Percentiles rank a stretch among this genome's conserved stretches.
Conservation (phyloP, 768 basidiomycete species). For the Termitomyces sp. region DNA sequence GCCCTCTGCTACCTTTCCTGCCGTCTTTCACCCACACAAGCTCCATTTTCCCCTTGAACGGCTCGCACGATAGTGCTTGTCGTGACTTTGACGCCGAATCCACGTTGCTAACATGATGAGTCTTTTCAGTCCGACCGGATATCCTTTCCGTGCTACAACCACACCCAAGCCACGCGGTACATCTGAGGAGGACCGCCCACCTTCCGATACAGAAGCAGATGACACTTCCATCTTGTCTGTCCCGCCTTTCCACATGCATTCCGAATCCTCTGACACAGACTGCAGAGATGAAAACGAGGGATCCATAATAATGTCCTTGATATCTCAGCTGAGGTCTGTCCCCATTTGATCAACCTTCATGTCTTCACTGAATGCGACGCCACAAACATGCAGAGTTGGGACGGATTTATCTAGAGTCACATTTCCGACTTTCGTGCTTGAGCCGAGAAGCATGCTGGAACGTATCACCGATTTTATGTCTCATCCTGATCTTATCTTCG, state of each 20-base stretch:
- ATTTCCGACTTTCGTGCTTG: constrained; percentile 91
- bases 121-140: constrained; percentile 66
- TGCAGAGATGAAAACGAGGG: constrained; percentile 89
- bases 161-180: constrained; percentile 59
- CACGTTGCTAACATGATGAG: constrained; percentile 57
- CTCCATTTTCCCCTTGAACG: background rate
- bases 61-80: background rate
- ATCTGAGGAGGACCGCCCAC: constrained; percentile 60
- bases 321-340: constrained; percentile 78
- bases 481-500: constrained; percentile 95
- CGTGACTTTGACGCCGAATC: background rate
- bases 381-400: constrained; percentile 57
- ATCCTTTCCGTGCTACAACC: constrained; percentile 48
- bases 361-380: background rate
- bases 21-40: background rate
- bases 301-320: constrained; percentile 80
- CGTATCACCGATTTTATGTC: constrained; percentile 99
- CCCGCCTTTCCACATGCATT: constrained; percentile 18
- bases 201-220: constrained; percentile 81
- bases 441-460: constrained; percentile 96
- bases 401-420: constrained; percentile 97
- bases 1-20: background rate
- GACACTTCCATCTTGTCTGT: constrained; percentile 87
- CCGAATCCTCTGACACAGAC: constrained; percentile 29
- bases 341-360: constrained; percentile 1